Percentiles rank a stretch among this genome's conserved stretches.
phyloP scores from a whole-genome alignment of 352 stramenopile species.

The Phytophthora citrophthora region DNA sequence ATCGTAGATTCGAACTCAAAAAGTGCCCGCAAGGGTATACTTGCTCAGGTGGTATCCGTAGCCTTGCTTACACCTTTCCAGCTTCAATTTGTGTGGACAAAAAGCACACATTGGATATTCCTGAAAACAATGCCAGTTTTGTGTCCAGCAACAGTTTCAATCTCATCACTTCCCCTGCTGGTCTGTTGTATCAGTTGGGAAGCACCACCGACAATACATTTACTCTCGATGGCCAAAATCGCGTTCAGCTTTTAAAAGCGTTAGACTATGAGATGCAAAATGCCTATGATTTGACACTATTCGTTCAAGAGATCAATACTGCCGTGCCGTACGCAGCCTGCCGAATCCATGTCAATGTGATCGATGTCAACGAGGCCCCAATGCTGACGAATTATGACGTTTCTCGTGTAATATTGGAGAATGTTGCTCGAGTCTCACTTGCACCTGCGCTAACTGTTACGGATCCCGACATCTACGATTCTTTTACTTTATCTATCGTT shows the following conservation, averaged over 20 bases:
- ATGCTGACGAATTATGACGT: constrained; percentile 29
- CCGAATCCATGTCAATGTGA: constrained; percentile 47
- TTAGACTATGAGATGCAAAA: constrained; percentile 27
- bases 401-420: constrained; percentile 45
- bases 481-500: constrained; percentile 45
- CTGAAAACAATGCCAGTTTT: constrained; percentile 39
- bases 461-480: constrained; percentile 60
- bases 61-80: constrained; percentile 39
- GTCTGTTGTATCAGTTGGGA: constrained; percentile 23
- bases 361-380: constrained; percentile 62
- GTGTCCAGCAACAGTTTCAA: constrained; percentile 45
- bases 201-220: constrained; percentile 9
- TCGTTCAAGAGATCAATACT: constrained; percentile 28
- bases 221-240: constrained; percentile 21
- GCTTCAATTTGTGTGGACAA: constrained; percentile 42
- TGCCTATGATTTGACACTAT: constrained; percentile 27
- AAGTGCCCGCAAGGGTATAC: constrained; percentile 50
- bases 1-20: constrained; percentile 38
- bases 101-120: constrained; percentile 41
- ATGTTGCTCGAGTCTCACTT: constrained; percentile 45
- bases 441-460: constrained; percentile 26
- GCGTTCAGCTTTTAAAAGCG: constrained; percentile 14
- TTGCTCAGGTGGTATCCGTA: constrained; percentile 42
- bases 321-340: constrained; percentile 29
- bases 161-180: constrained; percentile 29